A percentile compares a stretch with the other conserved stretches of the same genome.
These are phyloP conservation scores for Diaporthe citri DNA, from an alignment of 2,329 filamentous ascomycete species.

Conservation along the genomic window DNA sequence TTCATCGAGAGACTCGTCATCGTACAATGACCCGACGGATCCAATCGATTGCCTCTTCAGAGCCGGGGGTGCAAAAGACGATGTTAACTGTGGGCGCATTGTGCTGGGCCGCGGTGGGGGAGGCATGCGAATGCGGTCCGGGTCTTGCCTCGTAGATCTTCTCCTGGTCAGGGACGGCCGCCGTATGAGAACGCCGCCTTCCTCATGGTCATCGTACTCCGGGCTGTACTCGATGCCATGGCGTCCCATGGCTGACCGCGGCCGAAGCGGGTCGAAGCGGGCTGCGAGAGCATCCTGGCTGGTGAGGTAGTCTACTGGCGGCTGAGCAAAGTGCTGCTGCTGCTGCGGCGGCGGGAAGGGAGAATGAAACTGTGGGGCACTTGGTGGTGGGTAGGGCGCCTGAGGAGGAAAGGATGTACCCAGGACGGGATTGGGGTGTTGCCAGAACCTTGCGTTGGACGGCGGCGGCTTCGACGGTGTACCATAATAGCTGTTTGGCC, in stretches of 20 bases:
- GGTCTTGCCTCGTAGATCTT: slow-evolving; percentile 51
- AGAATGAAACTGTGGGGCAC: slow-evolving; percentile 42
- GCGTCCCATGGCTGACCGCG: slow-evolving; percentile 30
- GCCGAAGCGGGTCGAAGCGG: slow-evolving; percentile 31
- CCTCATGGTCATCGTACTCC: slow-evolving; percentile 55
- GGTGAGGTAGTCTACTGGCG: slow-evolving; percentile 35
- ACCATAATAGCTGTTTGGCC: slow-evolving; percentile 55
- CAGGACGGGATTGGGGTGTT: slow-evolving; percentile 48
- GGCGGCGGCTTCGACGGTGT: slow-evolving; percentile 51
- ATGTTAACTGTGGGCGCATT: slow-evolving; percentile 48
- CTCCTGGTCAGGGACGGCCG: slow-evolving; percentile 57
- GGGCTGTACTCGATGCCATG: slow-evolving; percentile 5
- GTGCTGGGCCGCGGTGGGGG: slow-evolving; percentile 58
- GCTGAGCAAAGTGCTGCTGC: slow-evolving; percentile 26
- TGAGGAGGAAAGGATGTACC: slow-evolving; percentile 45
- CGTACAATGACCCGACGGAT: slow-evolving; percentile 46
- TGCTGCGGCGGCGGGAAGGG: slow-evolving; percentile 37
- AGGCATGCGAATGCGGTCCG: slow-evolving; percentile 63
- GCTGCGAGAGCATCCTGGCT: slow-evolving; percentile 15
- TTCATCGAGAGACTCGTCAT: slow-evolving; percentile 55
- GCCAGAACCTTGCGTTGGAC: slow-evolving; percentile 50
- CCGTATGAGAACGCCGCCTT: slow-evolving; percentile 52
- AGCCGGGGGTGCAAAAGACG: slow-evolving; percentile 48
- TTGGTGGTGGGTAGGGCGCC: slow-evolving; percentile 46
- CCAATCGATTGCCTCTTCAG: slow-evolving; percentile 41